phyloP scores from a whole-genome alignment of 1,284 basidiomycete species.

The Leccinum fallax region DNA sequence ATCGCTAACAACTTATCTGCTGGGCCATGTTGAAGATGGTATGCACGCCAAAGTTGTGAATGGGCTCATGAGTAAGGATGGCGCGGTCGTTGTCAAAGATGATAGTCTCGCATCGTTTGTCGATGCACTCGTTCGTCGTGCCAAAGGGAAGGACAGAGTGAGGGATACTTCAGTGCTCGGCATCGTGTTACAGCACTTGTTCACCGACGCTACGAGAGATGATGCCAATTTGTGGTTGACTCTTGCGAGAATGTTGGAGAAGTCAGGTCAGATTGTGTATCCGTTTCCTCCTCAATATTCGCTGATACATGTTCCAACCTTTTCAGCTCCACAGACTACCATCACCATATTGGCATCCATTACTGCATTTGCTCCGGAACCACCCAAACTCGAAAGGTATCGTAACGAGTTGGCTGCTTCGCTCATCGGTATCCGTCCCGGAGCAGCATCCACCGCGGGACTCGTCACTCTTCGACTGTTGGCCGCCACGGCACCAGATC shows the following conservation, averaged over 20 bases:
- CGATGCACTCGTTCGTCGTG: constrained; percentile 41
- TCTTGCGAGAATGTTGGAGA: constrained; percentile 64
- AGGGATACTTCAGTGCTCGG: constrained; percentile 61
- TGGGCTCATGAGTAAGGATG: constrained; percentile 32
- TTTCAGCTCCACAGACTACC: constrained; percentile 65
- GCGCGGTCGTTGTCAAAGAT: constrained; percentile 22
- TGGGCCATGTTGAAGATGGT: constrained; percentile 48
- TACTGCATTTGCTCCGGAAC: constrained; percentile 65
- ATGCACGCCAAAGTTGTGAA: constrained; percentile 25
- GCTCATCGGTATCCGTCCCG: constrained; percentile 68
- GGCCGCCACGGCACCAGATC: constrained; percentile 75
- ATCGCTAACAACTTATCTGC: constrained; percentile 68
- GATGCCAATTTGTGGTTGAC: constrained; percentile 81
- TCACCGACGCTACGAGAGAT: constrained; percentile 58
- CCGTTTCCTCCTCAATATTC: neutral
- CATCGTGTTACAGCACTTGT: constrained; percentile 58
- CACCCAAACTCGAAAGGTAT: constrained; percentile 76
- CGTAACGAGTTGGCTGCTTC: constrained; percentile 89
- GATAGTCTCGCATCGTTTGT: constrained; percentile 45
- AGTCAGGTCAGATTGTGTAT: constrained; percentile 46
- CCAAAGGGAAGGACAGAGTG: constrained; percentile 47
- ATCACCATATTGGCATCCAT: constrained; percentile 69
- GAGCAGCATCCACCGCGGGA: constrained; percentile 69
- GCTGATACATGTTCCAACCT: constrained; percentile 2
- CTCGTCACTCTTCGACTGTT: constrained; percentile 71